A percentile compares a stretch with the other conserved stretches of the same genome.
Conservation (phyloP, 352 stramenopile species). For the Phytophthora tubulina region DNA sequence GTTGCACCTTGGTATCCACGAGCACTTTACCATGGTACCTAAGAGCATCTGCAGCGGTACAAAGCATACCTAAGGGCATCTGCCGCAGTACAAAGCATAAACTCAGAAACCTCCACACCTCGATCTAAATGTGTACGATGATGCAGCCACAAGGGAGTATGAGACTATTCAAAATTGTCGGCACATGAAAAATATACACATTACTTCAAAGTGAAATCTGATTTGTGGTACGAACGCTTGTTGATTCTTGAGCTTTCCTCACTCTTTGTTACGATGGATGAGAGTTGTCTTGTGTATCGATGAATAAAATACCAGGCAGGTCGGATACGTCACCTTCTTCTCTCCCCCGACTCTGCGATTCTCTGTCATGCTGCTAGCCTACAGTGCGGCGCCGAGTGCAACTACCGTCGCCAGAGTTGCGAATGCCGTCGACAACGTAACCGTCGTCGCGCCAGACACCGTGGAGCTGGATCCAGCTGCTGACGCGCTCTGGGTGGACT, state of each 20-base stretch:
- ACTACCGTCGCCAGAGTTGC: conserved; percentile 13
- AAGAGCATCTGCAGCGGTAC: too few relatives aligned
- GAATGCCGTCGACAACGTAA: conserved; percentile 10
- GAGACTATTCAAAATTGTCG: too few relatives aligned
- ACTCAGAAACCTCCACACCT: neutral
- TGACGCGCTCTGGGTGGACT: conserved; percentile 26
- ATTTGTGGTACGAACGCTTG: conserved; percentile 5
- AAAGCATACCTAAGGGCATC: too few relatives aligned
- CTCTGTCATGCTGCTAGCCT: conserved; percentile 28
- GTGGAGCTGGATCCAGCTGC: conserved; percentile 22
- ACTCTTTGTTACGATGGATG: conserved; percentile 18
- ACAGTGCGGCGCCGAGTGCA: conserved; percentile 28
- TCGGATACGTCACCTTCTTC: neutral
- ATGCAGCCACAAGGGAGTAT: too few relatives aligned
- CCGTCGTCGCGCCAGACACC: conserved; percentile 12
- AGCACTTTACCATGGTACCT: too few relatives aligned
- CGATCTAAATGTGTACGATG: neutral
- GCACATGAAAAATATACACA: neutral
- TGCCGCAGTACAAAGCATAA: neutral
- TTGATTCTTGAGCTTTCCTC: conserved; percentile 4
- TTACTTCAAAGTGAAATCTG: neutral
- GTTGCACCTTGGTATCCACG: too few relatives aligned
- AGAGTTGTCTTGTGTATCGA: conserved; percentile 25
- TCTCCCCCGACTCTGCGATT: conserved; percentile 3
- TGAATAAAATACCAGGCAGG: conserved; percentile 43